Evolutionary conservation across 345 rosid genomes (phyloP).

Genomic region (Schrenkiella parvula): DNA sequence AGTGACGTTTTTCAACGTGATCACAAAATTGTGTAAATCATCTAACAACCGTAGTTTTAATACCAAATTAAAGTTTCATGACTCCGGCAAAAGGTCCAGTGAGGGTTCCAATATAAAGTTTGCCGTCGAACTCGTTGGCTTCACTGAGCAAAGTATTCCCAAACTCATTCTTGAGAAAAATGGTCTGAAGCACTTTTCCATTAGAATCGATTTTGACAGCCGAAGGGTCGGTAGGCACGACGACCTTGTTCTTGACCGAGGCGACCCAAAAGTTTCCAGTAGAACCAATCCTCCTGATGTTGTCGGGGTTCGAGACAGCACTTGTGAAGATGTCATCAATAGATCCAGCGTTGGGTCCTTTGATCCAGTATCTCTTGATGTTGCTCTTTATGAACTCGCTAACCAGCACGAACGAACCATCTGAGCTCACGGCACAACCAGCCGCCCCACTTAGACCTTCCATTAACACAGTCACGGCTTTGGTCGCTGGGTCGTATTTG

Average conservation of each 20-base stretch:
- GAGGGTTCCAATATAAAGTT: conserved; percentile 29
- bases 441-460: conserved; percentile 28
- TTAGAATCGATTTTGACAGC: conserved; percentile 26
- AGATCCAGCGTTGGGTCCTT: conserved; percentile 27
- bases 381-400: conserved; percentile 33
- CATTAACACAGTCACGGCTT: conserved; percentile 22
- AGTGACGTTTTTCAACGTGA: background rate
- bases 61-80: conserved; percentile 18
- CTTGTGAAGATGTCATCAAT: conserved; percentile 22
- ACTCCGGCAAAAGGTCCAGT: conserved; percentile 27
- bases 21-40: background rate
- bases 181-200: conserved; percentile 27
- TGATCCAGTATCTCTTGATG: conserved; percentile 33
- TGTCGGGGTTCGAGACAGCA: conserved; percentile 28
- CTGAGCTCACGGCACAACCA: conserved; percentile 32
- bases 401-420: conserved; percentile 32
- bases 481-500: conserved; percentile 33
- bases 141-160: conserved; percentile 34
- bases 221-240: conserved; percentile 19
- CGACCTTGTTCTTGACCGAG: conserved; percentile 21
- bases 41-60: background rate
- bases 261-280: conserved; percentile 34
- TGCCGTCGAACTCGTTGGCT: conserved; percentile 26
- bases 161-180: conserved; percentile 25
- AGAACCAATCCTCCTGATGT: conserved; percentile 29